phyloP scores from a whole-genome alignment of 2,329 filamentous ascomycete genomes.

The Trichoderma arundinaceum region DNA sequence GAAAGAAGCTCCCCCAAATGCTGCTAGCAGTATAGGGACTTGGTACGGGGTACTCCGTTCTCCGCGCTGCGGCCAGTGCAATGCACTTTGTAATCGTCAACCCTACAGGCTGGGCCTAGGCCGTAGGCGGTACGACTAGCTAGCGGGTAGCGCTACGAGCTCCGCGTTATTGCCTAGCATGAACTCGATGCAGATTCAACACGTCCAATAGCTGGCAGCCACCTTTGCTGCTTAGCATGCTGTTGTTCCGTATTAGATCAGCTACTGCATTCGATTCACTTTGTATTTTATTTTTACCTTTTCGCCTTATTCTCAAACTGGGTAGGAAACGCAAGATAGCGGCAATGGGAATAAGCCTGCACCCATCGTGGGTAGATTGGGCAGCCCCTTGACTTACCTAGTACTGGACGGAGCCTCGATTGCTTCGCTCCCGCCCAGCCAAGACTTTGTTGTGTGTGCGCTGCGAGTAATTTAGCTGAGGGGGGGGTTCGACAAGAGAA shows the following conservation, averaged over 20 bases:
- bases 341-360: background rate
- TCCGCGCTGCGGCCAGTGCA: background rate
- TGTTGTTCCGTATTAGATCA: too few relatives aligned
- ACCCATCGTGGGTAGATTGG: conserved; percentile 9
- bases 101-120: background rate
- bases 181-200: too few relatives aligned
- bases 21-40: background rate
- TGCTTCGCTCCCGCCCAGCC: background rate
- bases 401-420: too few relatives aligned
- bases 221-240: too few relatives aligned
- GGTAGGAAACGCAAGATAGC: background rate
- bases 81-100: background rate
- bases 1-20: too few relatives aligned
- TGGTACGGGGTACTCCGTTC: background rate
- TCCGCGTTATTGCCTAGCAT: conserved; percentile 2
- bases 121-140: background rate
- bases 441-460: background rate
- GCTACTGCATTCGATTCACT: too few relatives aligned
- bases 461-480: background rate
- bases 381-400: background rate
- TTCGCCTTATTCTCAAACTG: background rate
- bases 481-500: background rate
- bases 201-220: too few relatives aligned
- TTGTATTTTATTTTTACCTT: background rate
- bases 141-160: background rate